Evolutionary conservation across 768 basidiomycete species (phyloP), one percentile per base, ranked within the genome.

Genomic region (Crepidotus variabilis): DNA sequence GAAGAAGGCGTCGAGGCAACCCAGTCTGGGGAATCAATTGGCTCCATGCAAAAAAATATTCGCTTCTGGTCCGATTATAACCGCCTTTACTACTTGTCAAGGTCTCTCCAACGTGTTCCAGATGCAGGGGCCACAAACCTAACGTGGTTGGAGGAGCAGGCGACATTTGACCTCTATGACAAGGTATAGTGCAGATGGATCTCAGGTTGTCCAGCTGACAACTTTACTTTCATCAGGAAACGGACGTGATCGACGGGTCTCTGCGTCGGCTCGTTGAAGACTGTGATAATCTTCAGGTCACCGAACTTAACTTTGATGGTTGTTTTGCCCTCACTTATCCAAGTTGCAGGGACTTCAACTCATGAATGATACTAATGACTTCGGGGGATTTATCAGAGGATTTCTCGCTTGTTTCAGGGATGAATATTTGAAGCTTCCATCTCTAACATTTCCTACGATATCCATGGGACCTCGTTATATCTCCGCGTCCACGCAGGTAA

Each of bases 1-100:
- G 71, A 75, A 35, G 65, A 71, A 50, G 56, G 48, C 46, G 52
- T 32, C 35, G 6, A 52, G 24, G 34, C 54, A 51, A 22, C 46
- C 16, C 21, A 47, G 22, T 24, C 39, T 3, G 39, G 13, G 3
- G 13, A 14, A 43, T 20, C 13, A 5, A 43, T 21, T 23, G 43
- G 50, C 49, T 61, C 61, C 49, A 63, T 63, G 43, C 54, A 62
- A 60, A 71, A 57, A 8, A 65, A 75, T 28, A 65, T 86, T 54
- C 76, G 78, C 51, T 87, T 78, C 65, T 89, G 86, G 86, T 86
- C 87, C 13, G 86, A 89, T 69, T 87, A 82, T 65, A 84, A 73
- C 61, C 80, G 82, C 47, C 76, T 86, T 21, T 82, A 79, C 66
- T 87, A 85, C 63, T 73, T 82, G 58, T 87, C 87, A 9, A 80